Percentiles rank a stretch among this genome's conserved stretches.
Conservation (phyloP, 345 rosid species). For the Populus simonii region DNA sequence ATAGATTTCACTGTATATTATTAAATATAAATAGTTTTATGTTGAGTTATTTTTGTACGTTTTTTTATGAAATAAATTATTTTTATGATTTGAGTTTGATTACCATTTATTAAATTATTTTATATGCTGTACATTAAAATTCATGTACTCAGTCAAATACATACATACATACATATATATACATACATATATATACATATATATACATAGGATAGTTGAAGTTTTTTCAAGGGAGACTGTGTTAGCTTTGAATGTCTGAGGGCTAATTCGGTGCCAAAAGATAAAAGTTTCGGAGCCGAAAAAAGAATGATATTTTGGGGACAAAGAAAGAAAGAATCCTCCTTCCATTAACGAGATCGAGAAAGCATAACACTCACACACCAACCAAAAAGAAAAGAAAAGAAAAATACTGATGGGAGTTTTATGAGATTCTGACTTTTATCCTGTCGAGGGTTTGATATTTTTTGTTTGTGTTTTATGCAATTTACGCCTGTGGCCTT, state of each 20-base stretch:
- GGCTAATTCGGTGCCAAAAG: background rate
- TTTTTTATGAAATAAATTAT: no score
- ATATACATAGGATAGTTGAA: no score
- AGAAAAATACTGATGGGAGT: background rate
- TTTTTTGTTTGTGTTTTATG: background rate
- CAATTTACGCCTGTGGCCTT: background rate
- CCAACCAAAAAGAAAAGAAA: background rate
- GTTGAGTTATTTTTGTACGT: no score
- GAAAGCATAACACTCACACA: no score
- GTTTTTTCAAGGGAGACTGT: background rate
- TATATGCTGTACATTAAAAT: no score
- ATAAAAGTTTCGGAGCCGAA: background rate
- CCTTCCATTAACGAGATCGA: background rate
- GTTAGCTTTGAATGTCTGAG: background rate
- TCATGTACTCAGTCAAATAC: no score
- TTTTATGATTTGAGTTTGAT: no score
- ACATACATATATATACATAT: no score
- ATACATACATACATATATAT: no score
- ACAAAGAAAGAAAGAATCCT: background rate
- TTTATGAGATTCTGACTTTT: slow-evolving; percentile 1
- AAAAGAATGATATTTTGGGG: slow-evolving; percentile 27
- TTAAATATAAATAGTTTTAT: no score
- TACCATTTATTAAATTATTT: no score
- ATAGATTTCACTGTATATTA: no score
- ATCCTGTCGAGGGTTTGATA: background rate